Conservation (phyloP, 2,329 filamentous ascomycete genomes). For the Lachnellula hyalina region DNA sequence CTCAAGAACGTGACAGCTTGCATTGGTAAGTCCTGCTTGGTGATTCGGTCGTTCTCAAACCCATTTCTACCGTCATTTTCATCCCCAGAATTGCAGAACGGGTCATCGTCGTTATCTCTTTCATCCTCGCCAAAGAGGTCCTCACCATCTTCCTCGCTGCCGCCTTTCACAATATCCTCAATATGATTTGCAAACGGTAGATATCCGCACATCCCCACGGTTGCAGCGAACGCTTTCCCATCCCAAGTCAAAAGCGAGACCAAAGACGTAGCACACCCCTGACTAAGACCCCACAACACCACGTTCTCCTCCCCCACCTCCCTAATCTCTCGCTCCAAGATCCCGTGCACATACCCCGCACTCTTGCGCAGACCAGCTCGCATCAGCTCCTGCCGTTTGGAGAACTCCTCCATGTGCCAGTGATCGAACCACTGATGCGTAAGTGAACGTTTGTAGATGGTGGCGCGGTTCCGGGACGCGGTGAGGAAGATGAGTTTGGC, state of each 20-base stretch:
- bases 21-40: neutral
- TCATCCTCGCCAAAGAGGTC: neutral
- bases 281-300: slow-evolving; percentile 47
- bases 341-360: slow-evolving; percentile 34
- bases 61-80: neutral
- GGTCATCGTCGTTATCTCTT: neutral
- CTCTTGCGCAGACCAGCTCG: slow-evolving; percentile 40
- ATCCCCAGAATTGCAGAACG: slow-evolving; percentile 10
- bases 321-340: slow-evolving; percentile 35
- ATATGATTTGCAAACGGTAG: slow-evolving; percentile 38
- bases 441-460: slow-evolving; percentile 34
- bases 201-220: slow-evolving; percentile 42
- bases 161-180: slow-evolving; percentile 16
- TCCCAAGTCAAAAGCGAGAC: slow-evolving; percentile 40
- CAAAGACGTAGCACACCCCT: slow-evolving; percentile 46
- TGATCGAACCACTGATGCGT: slow-evolving; percentile 45
- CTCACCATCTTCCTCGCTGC: slow-evolving; percentile 6
- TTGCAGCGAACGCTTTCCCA: slow-evolving; percentile 34
- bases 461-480: slow-evolving; percentile 38
- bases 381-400: slow-evolving; percentile 28
- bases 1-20: slow-evolving; percentile 10
- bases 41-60: neutral
- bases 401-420: slow-evolving; percentile 32
- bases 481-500: slow-evolving; percentile 48
- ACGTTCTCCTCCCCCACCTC: slow-evolving; percentile 37